Percentiles rank a stretch among this genome's conserved stretches.
Conservation (phyloP, 129 eudicot species). For the Apium graveolens region DNA sequence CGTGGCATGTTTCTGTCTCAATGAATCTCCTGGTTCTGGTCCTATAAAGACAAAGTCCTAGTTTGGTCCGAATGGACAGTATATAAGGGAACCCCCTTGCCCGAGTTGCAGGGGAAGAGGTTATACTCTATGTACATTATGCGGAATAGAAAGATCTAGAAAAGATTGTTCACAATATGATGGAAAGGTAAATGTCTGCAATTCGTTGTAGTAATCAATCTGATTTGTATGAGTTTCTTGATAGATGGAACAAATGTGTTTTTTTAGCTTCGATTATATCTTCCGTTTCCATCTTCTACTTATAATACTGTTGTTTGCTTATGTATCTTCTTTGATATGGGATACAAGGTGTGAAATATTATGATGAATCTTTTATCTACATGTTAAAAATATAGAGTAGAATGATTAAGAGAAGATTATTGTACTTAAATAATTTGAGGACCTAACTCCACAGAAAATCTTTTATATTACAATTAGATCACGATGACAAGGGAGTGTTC, state of each 20-base stretch:
- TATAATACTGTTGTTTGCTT: neutral
- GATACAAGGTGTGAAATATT: no score
- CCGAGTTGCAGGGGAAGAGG: constrained; percentile 99
- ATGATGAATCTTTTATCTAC: neutral
- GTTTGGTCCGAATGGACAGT: constrained; percentile 99
- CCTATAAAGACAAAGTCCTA: constrained; percentile 66
- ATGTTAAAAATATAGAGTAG: neutral
- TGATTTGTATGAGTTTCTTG: neutral
- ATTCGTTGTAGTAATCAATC: neutral
- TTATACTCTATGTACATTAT: constrained; percentile 74
- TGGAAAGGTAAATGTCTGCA: constrained; percentile 60
- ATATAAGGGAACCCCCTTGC: constrained; percentile 88
- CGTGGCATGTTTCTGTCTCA: constrained; percentile 12
- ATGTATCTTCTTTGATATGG: neutral
- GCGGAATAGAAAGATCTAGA: constrained; percentile 90
- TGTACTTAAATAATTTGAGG: no score
- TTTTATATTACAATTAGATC: no score
- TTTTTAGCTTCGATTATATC: neutral
- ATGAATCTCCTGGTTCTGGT: constrained; percentile 45
- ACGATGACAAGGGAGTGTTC: no score
- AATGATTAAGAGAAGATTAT: no score
- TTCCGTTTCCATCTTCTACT: neutral
- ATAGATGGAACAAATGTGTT: neutral
- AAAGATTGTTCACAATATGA: constrained; percentile 77
- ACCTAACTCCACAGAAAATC: no score